Percentiles rank a stretch among this genome's conserved stretches.
Conservation (phyloP, 768 basidiomycete genomes). For the Tricholoma flavovirens region DNA sequence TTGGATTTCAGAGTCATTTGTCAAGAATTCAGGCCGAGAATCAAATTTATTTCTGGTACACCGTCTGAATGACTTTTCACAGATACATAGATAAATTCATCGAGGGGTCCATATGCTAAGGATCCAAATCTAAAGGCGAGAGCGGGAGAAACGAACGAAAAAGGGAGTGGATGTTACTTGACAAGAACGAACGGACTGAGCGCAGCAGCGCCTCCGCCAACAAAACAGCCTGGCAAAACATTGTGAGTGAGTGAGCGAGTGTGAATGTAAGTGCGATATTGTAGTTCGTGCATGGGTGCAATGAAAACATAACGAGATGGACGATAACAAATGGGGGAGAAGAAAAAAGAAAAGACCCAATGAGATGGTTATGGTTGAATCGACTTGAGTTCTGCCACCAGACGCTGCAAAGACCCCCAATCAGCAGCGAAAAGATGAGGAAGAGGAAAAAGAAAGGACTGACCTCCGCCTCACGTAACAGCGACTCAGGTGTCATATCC, state of each 20-base stretch:
- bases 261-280: not conserved
- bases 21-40: too few relatives aligned
- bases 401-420: conserved; percentile 35
- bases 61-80: not conserved
- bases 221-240: not conserved
- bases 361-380: conserved; percentile 25
- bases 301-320: not conserved
- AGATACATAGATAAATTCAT: not conserved
- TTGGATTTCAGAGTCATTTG: too few relatives aligned
- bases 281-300: not conserved
- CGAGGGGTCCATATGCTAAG: too few relatives aligned
- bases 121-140: too few relatives aligned
- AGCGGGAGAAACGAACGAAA: not conserved
- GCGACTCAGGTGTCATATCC: conserved; percentile 39
- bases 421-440: not conserved
- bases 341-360: not conserved
- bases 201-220: too few relatives aligned
- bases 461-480: conserved; percentile 56
- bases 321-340: not conserved
- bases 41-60: not conserved
- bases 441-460: conserved; percentile 3
- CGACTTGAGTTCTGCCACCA: conserved; percentile 57
- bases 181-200: not conserved
- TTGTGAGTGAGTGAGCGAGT: not conserved
- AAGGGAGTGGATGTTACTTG: not conserved